Evolutionary conservation across 2,329 filamentous ascomycete genomes (phyloP).

Genomic region (Tothia fuscella): DNA sequence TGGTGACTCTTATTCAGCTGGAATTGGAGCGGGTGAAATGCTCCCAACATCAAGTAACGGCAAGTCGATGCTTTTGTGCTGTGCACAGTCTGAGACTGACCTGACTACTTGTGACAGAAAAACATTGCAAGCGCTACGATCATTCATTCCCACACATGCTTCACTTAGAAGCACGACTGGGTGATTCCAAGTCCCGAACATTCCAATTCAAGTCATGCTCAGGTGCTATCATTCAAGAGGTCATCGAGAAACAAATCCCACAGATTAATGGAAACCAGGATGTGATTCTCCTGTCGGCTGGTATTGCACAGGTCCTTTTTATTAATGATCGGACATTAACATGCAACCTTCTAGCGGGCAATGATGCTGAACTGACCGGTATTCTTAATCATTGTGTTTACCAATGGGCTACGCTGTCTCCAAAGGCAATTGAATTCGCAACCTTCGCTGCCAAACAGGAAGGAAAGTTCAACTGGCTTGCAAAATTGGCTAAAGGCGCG

Average conservation of each 20-base stretch:
- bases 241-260: constrained; percentile 18
- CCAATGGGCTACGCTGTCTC: constrained; percentile 15
- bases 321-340: too few species aligned
- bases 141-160: neutral
- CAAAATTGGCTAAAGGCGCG: too few species aligned
- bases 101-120: neutral
- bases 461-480: too few species aligned
- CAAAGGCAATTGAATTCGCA: neutral
- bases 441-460: too few species aligned
- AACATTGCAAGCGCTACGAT: neutral
- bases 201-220: constrained; percentile 22
- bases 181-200: constrained; percentile 12
- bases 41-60: constrained; percentile 20
- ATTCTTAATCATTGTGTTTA: constrained; percentile 22
- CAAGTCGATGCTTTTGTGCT: constrained; percentile 14
- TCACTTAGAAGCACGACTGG: too few species aligned
- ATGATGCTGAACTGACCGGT: constrained; percentile 20
- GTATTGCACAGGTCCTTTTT: too few species aligned
- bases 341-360: too few species aligned
- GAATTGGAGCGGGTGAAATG: constrained; percentile 18
- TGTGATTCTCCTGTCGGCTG: constrained; percentile 21
- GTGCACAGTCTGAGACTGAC: neutral
- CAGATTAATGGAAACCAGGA: constrained; percentile 16
- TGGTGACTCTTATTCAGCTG: constrained; percentile 22
- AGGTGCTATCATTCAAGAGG: constrained; percentile 18